A percentile compares a stretch with the other conserved stretches of the same genome.
Evolutionary conservation across 1,284 basidiomycete genomes (phyloP).

Genomic region (Rhodotorula sp.): DNA sequence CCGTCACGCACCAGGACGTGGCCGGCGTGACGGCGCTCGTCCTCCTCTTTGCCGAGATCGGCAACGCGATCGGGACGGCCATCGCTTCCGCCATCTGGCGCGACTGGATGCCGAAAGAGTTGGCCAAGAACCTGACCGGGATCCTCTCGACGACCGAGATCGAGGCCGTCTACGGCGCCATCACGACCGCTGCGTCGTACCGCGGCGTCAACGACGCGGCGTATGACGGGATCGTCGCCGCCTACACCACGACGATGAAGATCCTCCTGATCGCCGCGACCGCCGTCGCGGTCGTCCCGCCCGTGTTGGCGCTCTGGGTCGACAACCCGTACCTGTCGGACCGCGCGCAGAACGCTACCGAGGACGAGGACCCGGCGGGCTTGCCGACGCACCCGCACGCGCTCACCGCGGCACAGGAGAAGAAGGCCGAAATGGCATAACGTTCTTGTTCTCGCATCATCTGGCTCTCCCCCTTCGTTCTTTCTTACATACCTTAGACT

Average conservation of each 20-base stretch:
- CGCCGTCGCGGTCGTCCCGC: constrained; percentile 34
- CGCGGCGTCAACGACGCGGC: constrained; percentile 40
- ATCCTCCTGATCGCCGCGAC: constrained; percentile 11
- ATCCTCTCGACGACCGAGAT: constrained; percentile 35
- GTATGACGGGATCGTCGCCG: constrained; percentile 20
- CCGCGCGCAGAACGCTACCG: constrained; percentile 40
- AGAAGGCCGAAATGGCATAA: constrained; percentile 1
- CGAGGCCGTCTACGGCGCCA: constrained; percentile 26
- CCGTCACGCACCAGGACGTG: constrained; percentile 57
- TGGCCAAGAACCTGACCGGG: constrained; percentile 33
- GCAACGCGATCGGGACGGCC: constrained; percentile 66
- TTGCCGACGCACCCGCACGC: constrained; percentile 1
- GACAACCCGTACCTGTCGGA: constrained; percentile 34
- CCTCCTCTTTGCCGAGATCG: constrained; percentile 74
- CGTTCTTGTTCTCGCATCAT: no score
- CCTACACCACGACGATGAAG: constrained; percentile 58
- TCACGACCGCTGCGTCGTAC: constrained; percentile 48
- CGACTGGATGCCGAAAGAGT: constrained; percentile 37
- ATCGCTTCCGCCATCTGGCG: constrained; percentile 54
- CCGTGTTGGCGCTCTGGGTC: constrained; percentile 34
- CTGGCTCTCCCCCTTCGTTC: no score
- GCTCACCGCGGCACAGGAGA: background rate
- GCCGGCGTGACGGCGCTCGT: constrained; percentile 79
- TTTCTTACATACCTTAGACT: no score
- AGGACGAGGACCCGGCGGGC: constrained; percentile 34